Percentiles rank a stretch among this genome's conserved stretches.
Conservation (phyloP, 768 basidiomycete species). For the Amanita polypyramis region DNA sequence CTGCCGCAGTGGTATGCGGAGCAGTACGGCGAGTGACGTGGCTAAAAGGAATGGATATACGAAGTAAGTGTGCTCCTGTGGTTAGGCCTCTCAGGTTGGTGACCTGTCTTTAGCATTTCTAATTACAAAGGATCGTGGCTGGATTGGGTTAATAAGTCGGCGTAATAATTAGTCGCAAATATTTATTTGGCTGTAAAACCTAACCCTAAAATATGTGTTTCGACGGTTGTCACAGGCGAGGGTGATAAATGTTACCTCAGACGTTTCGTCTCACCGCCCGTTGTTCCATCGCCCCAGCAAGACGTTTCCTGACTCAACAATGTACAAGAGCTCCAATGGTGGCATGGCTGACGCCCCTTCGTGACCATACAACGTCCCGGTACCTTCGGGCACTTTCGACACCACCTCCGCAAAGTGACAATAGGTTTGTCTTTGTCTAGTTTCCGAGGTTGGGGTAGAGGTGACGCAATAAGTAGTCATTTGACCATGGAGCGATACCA, state of each 20-base stretch:
- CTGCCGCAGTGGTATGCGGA: constrained; percentile 82
- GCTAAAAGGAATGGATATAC: constrained; percentile 74
- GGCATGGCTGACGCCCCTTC: background rate
- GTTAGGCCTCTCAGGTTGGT: background rate
- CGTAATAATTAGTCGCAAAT: too few relatives aligned
- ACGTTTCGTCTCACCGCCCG: constrained; percentile 18
- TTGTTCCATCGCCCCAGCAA: constrained; percentile 13
- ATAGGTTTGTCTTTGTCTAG: constrained; percentile 25
- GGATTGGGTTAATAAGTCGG: constrained; percentile 68
- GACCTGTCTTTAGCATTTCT: constrained; percentile 29
- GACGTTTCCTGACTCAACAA: constrained; percentile 12
- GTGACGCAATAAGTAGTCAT: constrained; percentile 16
- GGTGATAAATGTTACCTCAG: constrained; percentile 18
- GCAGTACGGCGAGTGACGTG: constrained; percentile 71
- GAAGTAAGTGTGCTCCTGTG: constrained; percentile 40
- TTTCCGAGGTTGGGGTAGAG: constrained; percentile 7
- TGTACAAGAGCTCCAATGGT: constrained; percentile 4
- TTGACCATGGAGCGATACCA: constrained; percentile 64
- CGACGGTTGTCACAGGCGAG: background rate
- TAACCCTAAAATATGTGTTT: constrained; percentile 12
- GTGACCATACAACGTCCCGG: constrained; percentile 6
- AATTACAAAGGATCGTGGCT: constrained; percentile 88
- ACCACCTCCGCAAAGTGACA: constrained; percentile 46
- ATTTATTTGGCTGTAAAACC: constrained; percentile 17
- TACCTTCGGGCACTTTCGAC: constrained; percentile 29